Conservation (phyloP, 129 eudicot genomes). For the Flaveria bidentis region DNA sequence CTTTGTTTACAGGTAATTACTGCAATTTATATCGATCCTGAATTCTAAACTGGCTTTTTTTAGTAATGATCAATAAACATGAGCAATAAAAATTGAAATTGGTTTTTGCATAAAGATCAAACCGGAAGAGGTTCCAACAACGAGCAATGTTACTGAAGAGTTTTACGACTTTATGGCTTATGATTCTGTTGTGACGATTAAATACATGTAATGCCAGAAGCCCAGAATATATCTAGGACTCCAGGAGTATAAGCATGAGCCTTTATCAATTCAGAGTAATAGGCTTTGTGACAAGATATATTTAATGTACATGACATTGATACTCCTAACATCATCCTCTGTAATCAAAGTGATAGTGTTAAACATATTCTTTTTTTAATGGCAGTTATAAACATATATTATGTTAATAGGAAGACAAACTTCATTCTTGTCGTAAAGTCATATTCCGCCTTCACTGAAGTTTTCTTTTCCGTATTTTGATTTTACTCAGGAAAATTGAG, state of each 20-base stretch:
- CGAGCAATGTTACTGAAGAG: background rate
- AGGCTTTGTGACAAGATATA: background rate
- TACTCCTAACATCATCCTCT: background rate
- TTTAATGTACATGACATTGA: background rate
- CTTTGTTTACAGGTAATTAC: constrained; percentile 4
- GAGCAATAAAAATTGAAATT: background rate
- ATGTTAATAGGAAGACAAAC: constrained; percentile 6
- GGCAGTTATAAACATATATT: background rate
- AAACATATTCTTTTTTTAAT: background rate
- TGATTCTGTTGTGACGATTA: background rate
- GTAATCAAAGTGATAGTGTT: background rate
- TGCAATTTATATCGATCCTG: background rate
- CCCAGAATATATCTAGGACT: background rate
- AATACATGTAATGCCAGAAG: background rate
- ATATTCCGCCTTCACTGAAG: constrained; percentile 16
- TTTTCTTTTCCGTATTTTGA: background rate
- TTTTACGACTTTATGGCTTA: background rate
- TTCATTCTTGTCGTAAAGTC: background rate
- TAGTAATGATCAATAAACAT: background rate
- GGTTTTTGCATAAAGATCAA: background rate
- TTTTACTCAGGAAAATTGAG: constrained; percentile 26
- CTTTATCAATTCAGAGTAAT: background rate
- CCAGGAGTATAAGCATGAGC: background rate
- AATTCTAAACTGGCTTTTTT: background rate
- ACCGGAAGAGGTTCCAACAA: background rate